These are phyloP conservation scores for Zopfochytrium polystomum DNA, from an alignment of 371 early-diverging fungal genomes.

Conservation along the genomic window DNA sequence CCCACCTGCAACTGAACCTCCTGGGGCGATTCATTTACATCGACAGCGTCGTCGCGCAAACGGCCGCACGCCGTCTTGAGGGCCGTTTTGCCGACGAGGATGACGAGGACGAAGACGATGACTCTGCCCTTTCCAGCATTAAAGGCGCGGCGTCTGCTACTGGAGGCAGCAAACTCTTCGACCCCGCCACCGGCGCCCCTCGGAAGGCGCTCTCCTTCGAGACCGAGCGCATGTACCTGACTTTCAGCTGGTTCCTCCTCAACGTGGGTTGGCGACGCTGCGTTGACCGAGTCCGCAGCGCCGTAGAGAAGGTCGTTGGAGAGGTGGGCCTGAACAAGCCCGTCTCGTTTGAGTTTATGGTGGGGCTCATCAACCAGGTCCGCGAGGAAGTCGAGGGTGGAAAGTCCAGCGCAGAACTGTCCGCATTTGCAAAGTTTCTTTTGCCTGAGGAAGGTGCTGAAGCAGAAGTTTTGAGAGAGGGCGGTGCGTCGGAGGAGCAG, in stretches of 20 bases:
- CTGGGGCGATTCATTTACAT: constrained; percentile 88
- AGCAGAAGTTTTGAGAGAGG: constrained; percentile 57
- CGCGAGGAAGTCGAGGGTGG: constrained; percentile 28
- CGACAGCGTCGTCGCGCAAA: constrained; percentile 63
- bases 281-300: constrained; percentile 60
- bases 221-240: constrained; percentile 78
- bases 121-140: too few species aligned
- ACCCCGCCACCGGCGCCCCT: neutral
- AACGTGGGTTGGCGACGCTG: constrained; percentile 83
- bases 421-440: constrained; percentile 57
- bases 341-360: constrained; percentile 10
- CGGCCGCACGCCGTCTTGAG: neutral
- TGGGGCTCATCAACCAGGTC: constrained; percentile 18
- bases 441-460: constrained; percentile 70
- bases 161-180: too few species aligned
- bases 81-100: too few species aligned
- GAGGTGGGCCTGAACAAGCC: neutral
- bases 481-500: constrained; percentile 46
- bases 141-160: too few species aligned
- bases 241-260: constrained; percentile 87
- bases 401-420: neutral
- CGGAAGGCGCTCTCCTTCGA: constrained; percentile 39
- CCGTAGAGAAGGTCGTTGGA: constrained; percentile 55
- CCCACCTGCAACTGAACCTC: constrained; percentile 84
- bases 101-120: too few species aligned